phyloP scores from a whole-genome alignment of 2,329 filamentous ascomycete species.

The Pseudogymnoascus sp. region DNA sequence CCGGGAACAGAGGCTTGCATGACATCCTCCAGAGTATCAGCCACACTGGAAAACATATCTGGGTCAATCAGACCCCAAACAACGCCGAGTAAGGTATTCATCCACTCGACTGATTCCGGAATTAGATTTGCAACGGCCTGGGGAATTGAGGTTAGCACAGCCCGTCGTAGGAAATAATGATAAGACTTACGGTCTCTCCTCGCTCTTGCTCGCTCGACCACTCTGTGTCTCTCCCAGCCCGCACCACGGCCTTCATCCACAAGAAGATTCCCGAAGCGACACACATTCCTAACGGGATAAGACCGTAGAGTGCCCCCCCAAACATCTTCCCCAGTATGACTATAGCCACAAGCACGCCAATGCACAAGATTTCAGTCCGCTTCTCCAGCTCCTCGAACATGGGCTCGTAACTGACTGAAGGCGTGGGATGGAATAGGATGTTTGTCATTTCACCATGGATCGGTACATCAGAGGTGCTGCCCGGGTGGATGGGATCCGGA shows the following conservation, averaged over 20 bases:
- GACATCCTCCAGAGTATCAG: slow-evolving; percentile 90
- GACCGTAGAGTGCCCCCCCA: slow-evolving; percentile 67
- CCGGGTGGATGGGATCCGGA: slow-evolving; percentile 74
- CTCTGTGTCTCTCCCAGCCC: slow-evolving; percentile 73
- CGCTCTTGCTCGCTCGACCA: slow-evolving; percentile 83
- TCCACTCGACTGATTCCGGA: slow-evolving; percentile 90
- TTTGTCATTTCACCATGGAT: slow-evolving; percentile 97
- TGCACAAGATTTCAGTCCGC: slow-evolving; percentile 63
- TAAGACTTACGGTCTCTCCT: slow-evolving; percentile 58
- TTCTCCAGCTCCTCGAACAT: slow-evolving; percentile 74
- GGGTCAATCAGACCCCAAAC: slow-evolving; percentile 91
- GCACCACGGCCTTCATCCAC: slow-evolving; percentile 82
- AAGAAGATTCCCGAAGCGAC: slow-evolving; percentile 74
- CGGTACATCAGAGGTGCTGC: slow-evolving; percentile 85
- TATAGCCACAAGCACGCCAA: slow-evolving; percentile 64
- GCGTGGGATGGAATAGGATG: slow-evolving; percentile 90
- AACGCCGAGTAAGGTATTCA: slow-evolving; percentile 80
- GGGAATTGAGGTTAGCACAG: neutral
- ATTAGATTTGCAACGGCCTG: slow-evolving; percentile 78
- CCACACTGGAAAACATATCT: slow-evolving; percentile 85
- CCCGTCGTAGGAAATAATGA: slow-evolving; percentile 1
- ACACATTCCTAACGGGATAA: slow-evolving; percentile 66
- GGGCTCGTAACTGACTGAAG: slow-evolving; percentile 80
- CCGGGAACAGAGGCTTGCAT: slow-evolving; percentile 94
- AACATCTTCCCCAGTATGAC: slow-evolving; percentile 72